phyloP scores from a whole-genome alignment of 176 grass and related monocot genomes.

The Phragmites australis region DNA sequence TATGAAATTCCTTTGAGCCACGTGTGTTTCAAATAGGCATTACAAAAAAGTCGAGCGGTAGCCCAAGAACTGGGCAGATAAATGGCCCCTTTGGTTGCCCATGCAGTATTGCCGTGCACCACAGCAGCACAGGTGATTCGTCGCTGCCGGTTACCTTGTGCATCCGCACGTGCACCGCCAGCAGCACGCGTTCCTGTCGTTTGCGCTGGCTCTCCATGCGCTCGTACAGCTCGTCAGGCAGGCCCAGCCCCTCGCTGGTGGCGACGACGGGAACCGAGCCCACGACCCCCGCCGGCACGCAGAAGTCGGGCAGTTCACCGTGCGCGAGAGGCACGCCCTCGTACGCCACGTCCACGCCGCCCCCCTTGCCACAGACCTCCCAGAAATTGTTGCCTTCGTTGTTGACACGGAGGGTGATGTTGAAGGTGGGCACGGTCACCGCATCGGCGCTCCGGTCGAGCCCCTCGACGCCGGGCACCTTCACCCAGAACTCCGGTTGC shows the following conservation, averaged over 20 bases:
- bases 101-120: slow-evolving; percentile 26
- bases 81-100: slow-evolving; percentile 11
- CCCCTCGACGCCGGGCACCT: background rate
- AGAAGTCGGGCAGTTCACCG: background rate
- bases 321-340: slow-evolving; percentile 23
- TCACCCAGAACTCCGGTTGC: slow-evolving; percentile 16
- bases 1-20: no score
- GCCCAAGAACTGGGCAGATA: background rate
- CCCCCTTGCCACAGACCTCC: background rate
- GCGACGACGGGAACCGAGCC: slow-evolving; percentile 3
- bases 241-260: background rate
- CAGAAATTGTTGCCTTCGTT: background rate
- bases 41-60: background rate
- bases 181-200: background rate
- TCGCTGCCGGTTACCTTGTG: background rate
- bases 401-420: slow-evolving; percentile 22
- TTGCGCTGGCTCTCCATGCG: background rate
- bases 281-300: background rate
- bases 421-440: background rate
- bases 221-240: slow-evolving; percentile 6
- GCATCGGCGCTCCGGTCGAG: slow-evolving; percentile 13
- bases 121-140: background rate
- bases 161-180: slow-evolving; percentile 2
- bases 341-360: slow-evolving; percentile 9
- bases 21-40: no score